Base-by-base conservation (phyloP, 2,329 filamentous ascomycete genomes). In the Colletotrichum falcatum region DNA sequence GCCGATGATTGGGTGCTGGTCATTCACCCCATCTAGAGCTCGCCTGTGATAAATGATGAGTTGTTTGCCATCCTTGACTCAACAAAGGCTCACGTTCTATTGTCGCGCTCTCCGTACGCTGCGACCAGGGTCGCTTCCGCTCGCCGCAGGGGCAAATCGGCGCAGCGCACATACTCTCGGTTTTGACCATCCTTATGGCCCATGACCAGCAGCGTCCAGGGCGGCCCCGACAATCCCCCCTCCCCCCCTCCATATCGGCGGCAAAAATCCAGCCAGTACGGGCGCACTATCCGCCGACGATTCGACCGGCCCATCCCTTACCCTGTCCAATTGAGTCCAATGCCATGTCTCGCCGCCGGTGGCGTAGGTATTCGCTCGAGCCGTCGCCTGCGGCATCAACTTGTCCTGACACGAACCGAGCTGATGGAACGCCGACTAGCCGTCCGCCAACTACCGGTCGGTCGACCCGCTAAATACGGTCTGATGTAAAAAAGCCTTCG, bases 401-500 rank as follows among this genome's bases (percentile, higher is more conserved):
- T 33, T 53, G 44, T 68, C 51, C 33, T 53, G 49, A 61, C 48
- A 42, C 64, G 64, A 67, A 70, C 67, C 67, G 58, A 70, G 58
- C 67, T 70, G 67, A 70, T 59, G 67, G 64, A 51, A 70, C 67
- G 54, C 64, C 58, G 67, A 61, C 67, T 66, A 70, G 64, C 67
- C 58, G 58, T 59, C 64, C 44, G 23, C 58, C 60, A 70, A 66
- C 48, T 66, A 58, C 58, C 64, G 63, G 64, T 42, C 56, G 26
- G 35, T 44, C 30, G 67, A 70, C 58, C 64, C 51, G 67, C 67
- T 37, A 46, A 30, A 54, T 60, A 33, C 37, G 37, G 44, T 67
- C 58, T 37, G 44, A 33, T 51, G 33, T 11, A 39, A 44, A 28
- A 53, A 63, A 55, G 61, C 37, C 37, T 63, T 37, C 20, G n/a